Evolutionary conservation across 768 basidiomycete species (phyloP).

Genomic region (Podaxis rugospora): DNA sequence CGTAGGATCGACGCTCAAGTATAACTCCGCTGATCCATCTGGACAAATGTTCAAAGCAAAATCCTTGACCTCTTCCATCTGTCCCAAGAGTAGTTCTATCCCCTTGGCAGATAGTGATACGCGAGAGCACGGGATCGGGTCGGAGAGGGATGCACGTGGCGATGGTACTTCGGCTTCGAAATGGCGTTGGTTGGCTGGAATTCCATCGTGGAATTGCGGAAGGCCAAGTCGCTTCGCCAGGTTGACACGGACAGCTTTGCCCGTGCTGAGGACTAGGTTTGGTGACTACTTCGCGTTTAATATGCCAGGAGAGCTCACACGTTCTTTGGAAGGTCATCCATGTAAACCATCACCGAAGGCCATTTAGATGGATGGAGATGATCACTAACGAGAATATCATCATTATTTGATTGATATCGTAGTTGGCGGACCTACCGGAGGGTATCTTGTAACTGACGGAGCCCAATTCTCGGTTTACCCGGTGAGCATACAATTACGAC

Average conservation of each 20-base stretch:
- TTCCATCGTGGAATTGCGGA: slow-evolving; percentile 28
- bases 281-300: background rate
- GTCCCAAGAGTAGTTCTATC: slow-evolving; percentile 24
- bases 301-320: slow-evolving; percentile 16
- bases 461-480: slow-evolving; percentile 30
- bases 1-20: slow-evolving; percentile 25
- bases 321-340: slow-evolving; percentile 44
- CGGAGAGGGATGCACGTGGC: slow-evolving; percentile 27
- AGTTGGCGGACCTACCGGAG: slow-evolving; percentile 25
- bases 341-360: slow-evolving; percentile 44
- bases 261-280: slow-evolving; percentile 23
- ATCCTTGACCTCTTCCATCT: slow-evolving; percentile 27
- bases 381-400: slow-evolving; percentile 21
- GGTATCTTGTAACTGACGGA: slow-evolving; percentile 37
- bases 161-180: slow-evolving; percentile 33
- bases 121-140: slow-evolving; percentile 31
- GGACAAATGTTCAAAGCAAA: slow-evolving; percentile 27
- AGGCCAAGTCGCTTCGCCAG: slow-evolving; percentile 37
- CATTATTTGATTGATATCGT: background rate
- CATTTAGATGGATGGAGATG: slow-evolving; percentile 46
- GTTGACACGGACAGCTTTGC: slow-evolving; percentile 43
- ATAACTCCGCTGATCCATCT: slow-evolving; percentile 33
- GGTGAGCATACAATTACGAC: slow-evolving; percentile 35
- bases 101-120: slow-evolving; percentile 25
- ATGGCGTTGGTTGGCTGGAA: slow-evolving; percentile 33